These are phyloP conservation scores for Iodosphaeria phyllophila DNA, from an alignment of 2,329 filamentous ascomycete species.

Conservation along the genomic window DNA sequence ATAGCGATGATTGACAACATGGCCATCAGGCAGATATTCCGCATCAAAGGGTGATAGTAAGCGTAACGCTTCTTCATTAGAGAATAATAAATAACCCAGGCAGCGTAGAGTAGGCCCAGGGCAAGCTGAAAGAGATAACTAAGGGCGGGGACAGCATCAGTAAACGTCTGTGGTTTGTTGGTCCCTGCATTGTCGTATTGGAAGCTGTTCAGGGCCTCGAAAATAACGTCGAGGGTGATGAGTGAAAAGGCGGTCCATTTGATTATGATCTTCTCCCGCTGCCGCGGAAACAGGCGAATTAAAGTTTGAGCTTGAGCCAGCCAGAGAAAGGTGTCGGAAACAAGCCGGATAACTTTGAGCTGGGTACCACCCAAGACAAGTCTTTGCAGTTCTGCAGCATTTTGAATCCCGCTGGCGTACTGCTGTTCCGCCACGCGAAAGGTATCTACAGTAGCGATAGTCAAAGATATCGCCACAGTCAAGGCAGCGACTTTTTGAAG, in stretches of 20 bases:
- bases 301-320: conserved; percentile 92
- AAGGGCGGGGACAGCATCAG: conserved; percentile 76
- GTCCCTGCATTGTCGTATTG: conserved; percentile 29
- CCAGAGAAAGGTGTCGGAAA: conserved; percentile 94
- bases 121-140: conserved; percentile 83
- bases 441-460: conserved; percentile 82
- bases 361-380: conserved; percentile 71
- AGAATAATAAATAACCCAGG: conserved; percentile 86
- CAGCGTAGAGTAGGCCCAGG: conserved; percentile 72
- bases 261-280: conserved; percentile 95
- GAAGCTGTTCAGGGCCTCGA: conserved; percentile 85
- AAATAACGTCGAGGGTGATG: conserved; percentile 77
- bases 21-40: conserved; percentile 70
- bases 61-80: conserved; percentile 83
- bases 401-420: conserved; percentile 62
- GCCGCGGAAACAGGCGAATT: conserved; percentile 85
- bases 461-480: conserved; percentile 66
- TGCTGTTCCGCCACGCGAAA: conserved; percentile 70
- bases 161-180: conserved; percentile 55
- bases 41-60: conserved; percentile 81
- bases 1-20: conserved; percentile 64
- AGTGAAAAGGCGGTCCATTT: conserved; percentile 96
- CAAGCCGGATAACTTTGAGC: conserved; percentile 75
- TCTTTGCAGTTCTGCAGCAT: conserved; percentile 56
- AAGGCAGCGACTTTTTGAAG: conserved; percentile 68